These are phyloP conservation scores for Ganoderma leucocontextum DNA, from an alignment of 1,284 basidiomycete species.

Conservation along the genomic window DNA sequence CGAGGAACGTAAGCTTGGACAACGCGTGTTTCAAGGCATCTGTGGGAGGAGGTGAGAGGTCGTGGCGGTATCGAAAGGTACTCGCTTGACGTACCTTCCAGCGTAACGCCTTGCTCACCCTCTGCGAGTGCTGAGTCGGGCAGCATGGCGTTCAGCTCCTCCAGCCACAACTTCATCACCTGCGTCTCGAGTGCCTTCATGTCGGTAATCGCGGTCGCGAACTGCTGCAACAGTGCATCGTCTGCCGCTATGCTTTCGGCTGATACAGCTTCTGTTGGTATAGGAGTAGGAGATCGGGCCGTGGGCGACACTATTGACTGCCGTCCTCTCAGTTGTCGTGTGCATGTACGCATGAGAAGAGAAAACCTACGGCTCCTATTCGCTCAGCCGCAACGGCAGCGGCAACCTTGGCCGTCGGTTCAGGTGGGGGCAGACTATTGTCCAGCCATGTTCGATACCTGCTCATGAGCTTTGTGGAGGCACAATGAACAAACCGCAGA, in stretches of 20 bases:
- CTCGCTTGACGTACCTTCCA: conserved; percentile 57
- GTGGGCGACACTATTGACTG: conserved; percentile 32
- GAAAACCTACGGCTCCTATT: conserved; percentile 33
- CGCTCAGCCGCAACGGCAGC: conserved; percentile 48
- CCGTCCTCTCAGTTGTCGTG: not conserved
- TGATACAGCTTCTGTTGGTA: conserved; percentile 54
- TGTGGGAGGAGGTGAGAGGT: conserved; percentile 37
- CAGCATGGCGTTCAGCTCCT: conserved; percentile 71
- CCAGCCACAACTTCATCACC: conserved; percentile 64
- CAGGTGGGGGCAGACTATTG: conserved; percentile 50
- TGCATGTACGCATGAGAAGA: not conserved
- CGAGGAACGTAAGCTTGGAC: conserved; percentile 53
- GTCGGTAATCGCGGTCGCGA: conserved; percentile 71
- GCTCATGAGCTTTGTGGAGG: conserved; percentile 66
- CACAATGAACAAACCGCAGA: conserved; percentile 6
- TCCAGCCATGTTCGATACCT: conserved; percentile 83
- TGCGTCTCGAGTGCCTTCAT: conserved; percentile 63
- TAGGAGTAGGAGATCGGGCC: conserved; percentile 61
- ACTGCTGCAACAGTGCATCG: conserved; percentile 67
- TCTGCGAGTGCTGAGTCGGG: conserved; percentile 45
- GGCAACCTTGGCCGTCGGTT: conserved; percentile 43
- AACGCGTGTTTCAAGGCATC: conserved; percentile 68
- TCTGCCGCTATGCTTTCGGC: conserved; percentile 66
- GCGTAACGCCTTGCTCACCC: conserved; percentile 46
- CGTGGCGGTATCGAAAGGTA: not conserved